Conservation (phyloP, 768 basidiomycete species). For the Auricularia cornea region DNA sequence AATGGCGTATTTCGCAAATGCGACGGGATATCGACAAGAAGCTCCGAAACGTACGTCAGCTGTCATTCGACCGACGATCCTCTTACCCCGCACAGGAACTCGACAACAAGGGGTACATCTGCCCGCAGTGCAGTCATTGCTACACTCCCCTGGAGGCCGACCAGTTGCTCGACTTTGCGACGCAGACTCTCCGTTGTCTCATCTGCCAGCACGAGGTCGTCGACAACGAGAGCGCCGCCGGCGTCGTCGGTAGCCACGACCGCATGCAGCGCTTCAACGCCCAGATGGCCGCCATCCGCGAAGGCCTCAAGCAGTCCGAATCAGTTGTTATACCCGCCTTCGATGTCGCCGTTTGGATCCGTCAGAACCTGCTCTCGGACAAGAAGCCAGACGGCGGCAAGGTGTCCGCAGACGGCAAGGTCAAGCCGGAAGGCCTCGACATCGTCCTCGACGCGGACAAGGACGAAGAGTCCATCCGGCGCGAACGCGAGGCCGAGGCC, state of each 20-base stretch:
- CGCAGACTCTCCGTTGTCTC: conserved; percentile 72
- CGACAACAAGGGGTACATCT: conserved; percentile 96
- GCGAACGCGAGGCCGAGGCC: conserved; percentile 71
- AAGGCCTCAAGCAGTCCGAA: conserved; percentile 84
- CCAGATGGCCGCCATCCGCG: conserved; percentile 80
- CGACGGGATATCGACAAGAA: conserved; percentile 80
- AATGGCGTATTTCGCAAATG: conserved; percentile 95
- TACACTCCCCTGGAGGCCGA: conserved; percentile 84
- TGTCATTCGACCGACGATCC: not conserved
- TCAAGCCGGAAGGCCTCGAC: conserved; percentile 68
- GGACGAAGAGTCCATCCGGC: conserved; percentile 63
- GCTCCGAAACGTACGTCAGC: conserved; percentile 65
- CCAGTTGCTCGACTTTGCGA: conserved; percentile 65
- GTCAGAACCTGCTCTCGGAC: conserved; percentile 41
- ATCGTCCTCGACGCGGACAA: conserved; percentile 88
- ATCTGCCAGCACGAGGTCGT: conserved; percentile 72
- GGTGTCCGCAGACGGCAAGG: conserved; percentile 31
- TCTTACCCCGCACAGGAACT: conserved; percentile 54
- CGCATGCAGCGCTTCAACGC: conserved; percentile 92
- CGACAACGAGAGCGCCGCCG: conserved; percentile 88
- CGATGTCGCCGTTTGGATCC: conserved; percentile 76
- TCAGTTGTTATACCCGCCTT: conserved; percentile 77
- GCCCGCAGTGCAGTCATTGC: conserved; percentile 75
- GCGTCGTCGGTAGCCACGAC: conserved; percentile 78
- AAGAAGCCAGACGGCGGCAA: not conserved